Percentiles rank a stretch among this genome's conserved stretches.
phyloP scores from a whole-genome alignment of 306 rosid species.

The Vigna angularis region DNA sequence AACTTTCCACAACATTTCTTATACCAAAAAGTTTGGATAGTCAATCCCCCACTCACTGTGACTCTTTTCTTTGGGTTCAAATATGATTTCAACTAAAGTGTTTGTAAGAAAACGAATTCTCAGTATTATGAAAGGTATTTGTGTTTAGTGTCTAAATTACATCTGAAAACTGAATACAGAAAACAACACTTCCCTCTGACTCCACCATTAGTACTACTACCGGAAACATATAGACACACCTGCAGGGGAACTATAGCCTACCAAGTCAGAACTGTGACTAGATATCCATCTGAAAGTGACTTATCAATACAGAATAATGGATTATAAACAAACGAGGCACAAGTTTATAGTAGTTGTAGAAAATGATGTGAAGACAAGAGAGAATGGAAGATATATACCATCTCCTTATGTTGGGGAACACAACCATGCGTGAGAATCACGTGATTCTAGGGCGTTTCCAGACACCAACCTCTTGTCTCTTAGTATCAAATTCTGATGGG shows the following conservation, averaged over 20 bases:
- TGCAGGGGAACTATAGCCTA: background rate
- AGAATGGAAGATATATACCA: constrained; percentile 5
- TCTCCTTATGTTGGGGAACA: constrained; percentile 10
- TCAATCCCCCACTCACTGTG: background rate
- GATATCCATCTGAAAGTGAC: constrained; percentile 13
- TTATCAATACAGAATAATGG: background rate
- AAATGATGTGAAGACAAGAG: constrained; percentile 29
- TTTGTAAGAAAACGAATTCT: background rate
- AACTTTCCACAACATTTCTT: background rate
- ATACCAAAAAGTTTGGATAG: background rate
- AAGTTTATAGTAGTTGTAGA: constrained; percentile 9
- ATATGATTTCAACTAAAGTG: background rate
- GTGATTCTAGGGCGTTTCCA: constrained; percentile 12
- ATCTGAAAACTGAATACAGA: background rate
- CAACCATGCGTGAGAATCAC: constrained; percentile 17
- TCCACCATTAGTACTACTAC: background rate
- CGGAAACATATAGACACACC: background rate
- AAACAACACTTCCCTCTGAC: background rate
- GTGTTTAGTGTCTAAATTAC: background rate
- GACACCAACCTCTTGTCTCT: background rate
- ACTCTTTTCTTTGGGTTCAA: background rate
- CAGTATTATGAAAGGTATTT: background rate
- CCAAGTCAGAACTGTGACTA: background rate
- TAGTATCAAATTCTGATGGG: constrained; percentile 19
- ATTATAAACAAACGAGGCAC: constrained; percentile 1